phyloP scores from a whole-genome alignment of 2,329 filamentous ascomycete genomes.

The Tolypocladium tropicale region DNA sequence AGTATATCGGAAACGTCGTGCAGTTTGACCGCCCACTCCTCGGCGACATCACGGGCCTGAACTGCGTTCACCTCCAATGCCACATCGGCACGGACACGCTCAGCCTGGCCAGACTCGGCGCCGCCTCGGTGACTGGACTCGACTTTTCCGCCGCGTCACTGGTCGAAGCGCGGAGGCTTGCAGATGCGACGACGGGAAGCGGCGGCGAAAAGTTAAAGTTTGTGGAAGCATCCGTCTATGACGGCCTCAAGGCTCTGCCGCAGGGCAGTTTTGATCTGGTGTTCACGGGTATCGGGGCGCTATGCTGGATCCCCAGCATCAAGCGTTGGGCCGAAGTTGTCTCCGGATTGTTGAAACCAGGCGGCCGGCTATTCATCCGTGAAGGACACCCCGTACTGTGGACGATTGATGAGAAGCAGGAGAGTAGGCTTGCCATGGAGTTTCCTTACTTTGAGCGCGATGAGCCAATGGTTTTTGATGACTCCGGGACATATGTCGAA shows the following conservation, averaged over 20 bases:
- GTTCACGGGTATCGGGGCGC: conserved; percentile 8
- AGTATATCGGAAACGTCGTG: too few relatives aligned
- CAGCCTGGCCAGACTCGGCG: conserved; percentile 6
- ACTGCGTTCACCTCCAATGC: conserved; percentile 8
- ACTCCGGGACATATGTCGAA: conserved; percentile 4
- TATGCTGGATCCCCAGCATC: conserved; percentile 7
- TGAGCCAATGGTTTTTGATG: conserved; percentile 2
- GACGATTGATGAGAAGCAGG: conserved; percentile 3
- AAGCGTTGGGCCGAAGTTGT: conserved; percentile 6
- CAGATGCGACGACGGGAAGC: not conserved
- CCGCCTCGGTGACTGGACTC: conserved; percentile 8
- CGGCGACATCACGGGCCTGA: conserved; percentile 1
- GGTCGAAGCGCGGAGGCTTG: conserved; percentile 4
- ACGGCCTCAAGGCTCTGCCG: not conserved
- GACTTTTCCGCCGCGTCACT: conserved; percentile 7
- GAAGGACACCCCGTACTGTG: conserved; percentile 6
- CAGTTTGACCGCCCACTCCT: too few relatives aligned
- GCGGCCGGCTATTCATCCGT: conserved; percentile 6
- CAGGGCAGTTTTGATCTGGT: conserved; percentile 5
- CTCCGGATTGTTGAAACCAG: conserved; percentile 4
- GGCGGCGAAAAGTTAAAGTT: conserved; percentile 6
- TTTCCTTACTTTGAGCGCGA: conserved; percentile 8
- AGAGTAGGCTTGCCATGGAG: not conserved
- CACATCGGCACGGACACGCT: conserved; percentile 10
- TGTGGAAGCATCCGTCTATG: conserved; percentile 6